Conservation (phyloP, 1,284 basidiomycete genomes). For the Lentinula novae-zelandiae region DNA sequence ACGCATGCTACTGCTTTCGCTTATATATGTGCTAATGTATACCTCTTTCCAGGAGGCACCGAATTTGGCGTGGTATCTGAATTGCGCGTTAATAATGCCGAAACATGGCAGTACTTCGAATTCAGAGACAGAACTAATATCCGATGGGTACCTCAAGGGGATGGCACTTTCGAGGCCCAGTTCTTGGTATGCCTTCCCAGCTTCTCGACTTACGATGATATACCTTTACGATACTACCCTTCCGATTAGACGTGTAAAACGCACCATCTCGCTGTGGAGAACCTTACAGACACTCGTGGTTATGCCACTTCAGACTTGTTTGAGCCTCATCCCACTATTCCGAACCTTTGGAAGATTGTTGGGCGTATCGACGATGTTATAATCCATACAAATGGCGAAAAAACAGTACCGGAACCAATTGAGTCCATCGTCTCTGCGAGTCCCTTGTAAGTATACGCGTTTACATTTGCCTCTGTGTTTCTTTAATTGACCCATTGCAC, state of each 20-base stretch:
- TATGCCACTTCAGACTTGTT: constrained; percentile 32
- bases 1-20: neutral
- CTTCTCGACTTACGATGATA: neutral
- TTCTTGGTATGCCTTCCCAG: constrained; percentile 21
- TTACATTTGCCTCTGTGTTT: neutral
- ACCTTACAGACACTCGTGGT: constrained; percentile 27
- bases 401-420: constrained; percentile 35
- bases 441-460: constrained; percentile 23
- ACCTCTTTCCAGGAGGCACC: constrained; percentile 16
- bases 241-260: neutral
- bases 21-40: neutral
- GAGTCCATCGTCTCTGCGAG: constrained; percentile 31
- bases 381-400: constrained; percentile 36
- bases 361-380: constrained; percentile 35
- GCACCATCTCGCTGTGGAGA: constrained; percentile 27
- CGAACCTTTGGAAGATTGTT: constrained; percentile 29
- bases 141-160: constrained; percentile 27
- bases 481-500: neutral
- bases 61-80: constrained; percentile 24
- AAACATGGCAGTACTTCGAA: constrained; percentile 26
- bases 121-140: constrained; percentile 20
- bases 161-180: constrained; percentile 27
- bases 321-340: constrained; percentile 20
- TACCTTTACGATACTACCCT: neutral
- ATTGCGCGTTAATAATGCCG: constrained; percentile 12